Base-by-base conservation (phyloP, 257 asterid genomes). In the Henckelia pumila region DNA sequence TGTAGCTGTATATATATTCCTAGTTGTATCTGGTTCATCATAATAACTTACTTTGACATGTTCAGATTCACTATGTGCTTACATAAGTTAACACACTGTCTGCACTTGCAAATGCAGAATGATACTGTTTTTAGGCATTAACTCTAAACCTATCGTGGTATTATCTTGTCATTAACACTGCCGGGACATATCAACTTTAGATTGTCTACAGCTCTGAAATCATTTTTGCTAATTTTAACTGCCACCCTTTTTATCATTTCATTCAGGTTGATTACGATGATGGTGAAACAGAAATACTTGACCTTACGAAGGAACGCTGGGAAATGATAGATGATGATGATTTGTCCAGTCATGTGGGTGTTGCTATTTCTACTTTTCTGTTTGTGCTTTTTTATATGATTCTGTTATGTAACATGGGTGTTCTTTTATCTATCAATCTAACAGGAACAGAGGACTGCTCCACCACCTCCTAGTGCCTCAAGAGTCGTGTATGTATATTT, bases 241-340 rank as follows among this genome's bases (percentile, higher is more conserved):
- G 5, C 20, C 30, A 30, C n/a, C 23, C 17, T n/a, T n/a, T 58
- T 61, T 29, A 59, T 65, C 59, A 13, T 44, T 57, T 64, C 56
- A 33, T 67, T 72, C 70, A 79, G 81, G 72, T 79, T 40, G 35
- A 11, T 24, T 79, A 76, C 65, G 74, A 66, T 72, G 83, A 79
- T 26, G 83, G 74, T 29, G 78, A 69, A 0, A 29, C 33, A 14
- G 83, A 79, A 66, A 29, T 21, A 8, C 64, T 79, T 60, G 73
- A 72, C 56, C 78, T 79, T 58, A 5, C 69, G 33, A 32, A 8
- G 22, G 83, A 79, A 53, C 26, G 5, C 65, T 75, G 80, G 83
- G 64, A 69, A 68, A 57, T 72, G 50, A 20, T 79, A 26, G 61
- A 19, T 55, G 61, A 50, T 16, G 4, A 22, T 29, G 30, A 49